Conservation (phyloP, 495 filamentous ascomycete genomes). For the Penicillium simplicissimum region DNA sequence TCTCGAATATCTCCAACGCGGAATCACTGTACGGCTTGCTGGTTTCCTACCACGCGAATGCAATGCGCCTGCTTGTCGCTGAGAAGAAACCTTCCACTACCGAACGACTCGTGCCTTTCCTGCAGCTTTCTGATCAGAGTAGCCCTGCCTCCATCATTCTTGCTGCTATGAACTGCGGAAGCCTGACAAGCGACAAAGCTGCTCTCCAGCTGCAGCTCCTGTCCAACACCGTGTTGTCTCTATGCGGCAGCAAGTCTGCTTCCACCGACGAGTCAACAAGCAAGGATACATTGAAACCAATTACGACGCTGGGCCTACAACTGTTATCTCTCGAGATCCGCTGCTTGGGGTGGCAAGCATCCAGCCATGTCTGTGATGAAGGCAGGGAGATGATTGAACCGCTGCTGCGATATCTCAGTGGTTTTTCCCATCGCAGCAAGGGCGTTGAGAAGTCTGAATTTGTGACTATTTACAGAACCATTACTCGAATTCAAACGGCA, state of each 20-base stretch:
- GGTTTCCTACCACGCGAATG: conserved; percentile 47
- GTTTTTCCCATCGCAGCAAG: conserved; percentile 58
- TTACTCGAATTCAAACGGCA: conserved; percentile 42
- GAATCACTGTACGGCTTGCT: conserved; percentile 39
- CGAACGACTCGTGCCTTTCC: conserved; percentile 47
- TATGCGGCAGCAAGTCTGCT: conserved; percentile 49
- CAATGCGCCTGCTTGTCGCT: conserved; percentile 49
- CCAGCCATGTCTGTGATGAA: conserved; percentile 65
- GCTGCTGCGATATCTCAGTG: conserved; percentile 62
- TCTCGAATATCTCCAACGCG: conserved; percentile 44
- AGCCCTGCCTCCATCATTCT: conserved; percentile 70
- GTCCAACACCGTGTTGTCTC: conserved; percentile 63
- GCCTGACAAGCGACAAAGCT: conserved; percentile 55
- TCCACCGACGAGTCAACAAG: conserved; percentile 39
- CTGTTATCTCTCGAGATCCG: conserved; percentile 65
- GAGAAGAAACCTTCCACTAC: conserved; percentile 49
- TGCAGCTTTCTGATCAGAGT: conserved; percentile 49
- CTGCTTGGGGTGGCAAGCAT: conserved; percentile 68
- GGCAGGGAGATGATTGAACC: conserved; percentile 71
- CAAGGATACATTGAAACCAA: conserved; percentile 57
- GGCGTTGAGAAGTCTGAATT: conserved; percentile 45
- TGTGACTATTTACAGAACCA: conserved; percentile 34
- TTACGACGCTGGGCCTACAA: conserved; percentile 63
- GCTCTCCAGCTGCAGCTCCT: conserved; percentile 69
- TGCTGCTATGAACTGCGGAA: conserved; percentile 45